A percentile compares a stretch with the other conserved stretches of the same genome.
Conservation (phyloP, 257 asterid genomes). For the Prunella vulgaris region DNA sequence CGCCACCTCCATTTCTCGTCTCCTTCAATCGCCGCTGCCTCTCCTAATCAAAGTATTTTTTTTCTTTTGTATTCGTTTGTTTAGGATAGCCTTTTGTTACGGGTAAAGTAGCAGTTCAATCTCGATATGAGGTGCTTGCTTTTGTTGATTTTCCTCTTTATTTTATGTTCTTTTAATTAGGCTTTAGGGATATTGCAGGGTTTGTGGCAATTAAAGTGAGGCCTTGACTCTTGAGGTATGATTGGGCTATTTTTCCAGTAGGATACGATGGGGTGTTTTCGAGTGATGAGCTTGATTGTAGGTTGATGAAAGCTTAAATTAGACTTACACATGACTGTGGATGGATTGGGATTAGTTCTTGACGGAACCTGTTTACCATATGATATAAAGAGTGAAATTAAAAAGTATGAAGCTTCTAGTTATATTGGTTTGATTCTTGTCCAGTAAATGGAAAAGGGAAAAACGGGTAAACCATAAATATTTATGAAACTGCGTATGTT, state of each 20-base stretch:
- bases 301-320: constrained; percentile 4
- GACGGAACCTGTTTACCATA: not conserved
- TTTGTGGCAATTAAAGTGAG: not conserved
- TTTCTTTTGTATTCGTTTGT: not conserved
- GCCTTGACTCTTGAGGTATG: not conserved
- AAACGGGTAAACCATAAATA: not conserved
- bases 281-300: not conserved
- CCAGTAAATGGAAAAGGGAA: not conserved
- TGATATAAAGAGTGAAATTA: not conserved
- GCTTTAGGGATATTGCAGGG: not conserved
- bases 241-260: not conserved
- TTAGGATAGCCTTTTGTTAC: not conserved
- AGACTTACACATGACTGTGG: constrained; percentile 10
- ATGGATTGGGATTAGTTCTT: not conserved
- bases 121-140: not conserved
- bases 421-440: not conserved
- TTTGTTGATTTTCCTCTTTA: not conserved
- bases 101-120: not conserved
- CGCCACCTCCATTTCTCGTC: constrained; percentile 61
- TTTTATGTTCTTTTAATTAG: not conserved
- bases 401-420: not conserved
- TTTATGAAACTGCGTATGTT: not conserved
- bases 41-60: constrained; percentile 29
- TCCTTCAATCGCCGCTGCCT: constrained; percentile 37
- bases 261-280: constrained; percentile 12